Evolutionary conservation across 2,329 filamentous ascomycete genomes (phyloP), one percentile per base, ranked within the genome.

Genomic region (Fusarium devonianum): DNA sequence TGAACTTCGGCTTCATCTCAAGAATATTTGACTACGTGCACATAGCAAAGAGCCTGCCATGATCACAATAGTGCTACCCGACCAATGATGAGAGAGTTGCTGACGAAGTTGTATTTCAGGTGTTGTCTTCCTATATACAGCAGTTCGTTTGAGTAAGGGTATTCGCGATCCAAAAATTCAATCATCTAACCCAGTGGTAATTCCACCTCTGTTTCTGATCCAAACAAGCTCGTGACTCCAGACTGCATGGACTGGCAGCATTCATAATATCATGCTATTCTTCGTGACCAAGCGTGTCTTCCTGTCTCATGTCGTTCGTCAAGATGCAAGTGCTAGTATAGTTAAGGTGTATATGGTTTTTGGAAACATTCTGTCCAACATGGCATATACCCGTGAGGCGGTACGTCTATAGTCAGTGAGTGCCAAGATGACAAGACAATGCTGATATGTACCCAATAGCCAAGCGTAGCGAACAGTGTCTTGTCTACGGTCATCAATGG

Each of bases 231-330:
- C 55, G 30, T 52, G 48, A 26, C 30, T 30, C 47, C 26, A 19
- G 16, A 35, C 16, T 33, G 26, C 34, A 36, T 28, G 16, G 12
- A 35, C 19, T 21, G 12, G 21, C 40, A 39, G 26, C 36, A 17
- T 25, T 52, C 51, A 43, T 58, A 34, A 51, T 39, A 43, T 43
- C 34, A n/a, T n/a, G n/a, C n/a, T n/a, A n/a, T n/a, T n/a, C n/a
- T n/a, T n/a, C n/a, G n/a, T n/a, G n/a, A n/a, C n/a, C n/a, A n/a
- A n/a, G n/a, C n/a, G n/a, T n/a, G n/a, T 29, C 32, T 11, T 30
- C 6, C 23, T 17, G 25, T 43, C 25, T 32, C 28, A 12, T 39
- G 11, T 13, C 37, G 8, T 34, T 34, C 18, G 13, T 46, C 19
- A 38, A 28, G 10, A 9, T 38, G 11, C 14, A 21, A 13, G 30